Conservation (phyloP, 2,329 filamentous ascomycete genomes). For the Fusarium sarcochroum region DNA sequence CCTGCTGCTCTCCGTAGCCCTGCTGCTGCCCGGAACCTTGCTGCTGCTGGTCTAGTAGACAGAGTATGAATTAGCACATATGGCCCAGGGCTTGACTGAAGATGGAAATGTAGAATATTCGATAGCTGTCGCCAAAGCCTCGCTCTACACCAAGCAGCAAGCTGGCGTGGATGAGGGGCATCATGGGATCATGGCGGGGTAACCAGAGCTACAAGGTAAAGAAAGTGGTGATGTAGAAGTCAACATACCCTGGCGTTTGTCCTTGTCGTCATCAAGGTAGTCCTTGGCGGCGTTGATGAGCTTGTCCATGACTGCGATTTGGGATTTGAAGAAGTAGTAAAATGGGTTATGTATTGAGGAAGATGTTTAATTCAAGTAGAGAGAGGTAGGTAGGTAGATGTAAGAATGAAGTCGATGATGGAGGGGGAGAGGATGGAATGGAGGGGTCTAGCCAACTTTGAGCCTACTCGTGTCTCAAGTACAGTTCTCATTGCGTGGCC, state of each 20-base stretch:
- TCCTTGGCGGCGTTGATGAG: constrained; percentile 57
- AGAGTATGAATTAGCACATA: constrained; percentile 15
- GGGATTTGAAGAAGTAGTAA: background rate
- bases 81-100: background rate
- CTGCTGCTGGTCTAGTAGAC: constrained; percentile 26
- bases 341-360: background rate
- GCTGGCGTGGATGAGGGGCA: constrained; percentile 25
- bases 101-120: background rate
- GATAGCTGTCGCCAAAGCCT: background rate
- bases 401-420: constrained; percentile 26
- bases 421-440: constrained; percentile 10
- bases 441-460: constrained; percentile 23
- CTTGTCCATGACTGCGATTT: constrained; percentile 54
- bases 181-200: constrained; percentile 45
- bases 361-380: constrained; percentile 3
- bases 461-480: constrained; percentile 13
- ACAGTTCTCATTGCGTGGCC: background rate
- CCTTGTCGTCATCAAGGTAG: constrained; percentile 52
- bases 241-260: constrained; percentile 45
- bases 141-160: background rate
- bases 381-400: background rate
- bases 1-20: constrained; percentile 7
- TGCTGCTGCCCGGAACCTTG: constrained; percentile 3
- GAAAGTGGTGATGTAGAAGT: background rate
- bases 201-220: constrained; percentile 13